Conservation (phyloP, 1,284 basidiomycete species). For the Somion occarium region DNA sequence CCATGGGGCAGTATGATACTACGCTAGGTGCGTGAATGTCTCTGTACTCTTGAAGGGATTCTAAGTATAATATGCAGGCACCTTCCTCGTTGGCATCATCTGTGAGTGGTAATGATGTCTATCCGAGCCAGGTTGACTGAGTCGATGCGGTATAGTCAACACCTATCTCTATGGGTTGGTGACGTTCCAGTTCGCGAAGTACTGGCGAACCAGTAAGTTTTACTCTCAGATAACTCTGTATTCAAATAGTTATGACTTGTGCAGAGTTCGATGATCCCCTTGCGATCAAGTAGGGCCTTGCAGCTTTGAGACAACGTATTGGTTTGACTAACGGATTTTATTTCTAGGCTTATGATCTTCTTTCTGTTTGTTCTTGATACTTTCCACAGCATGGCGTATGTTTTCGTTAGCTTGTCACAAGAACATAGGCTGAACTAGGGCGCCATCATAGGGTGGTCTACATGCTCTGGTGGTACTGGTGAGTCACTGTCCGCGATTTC, state of each 20-base stretch:
- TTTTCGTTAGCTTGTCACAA: not conserved
- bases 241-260: not conserved
- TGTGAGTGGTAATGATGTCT: constrained; percentile 8
- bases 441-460: not conserved
- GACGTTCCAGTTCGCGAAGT: constrained; percentile 42
- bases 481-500: not conserved
- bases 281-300: constrained; percentile 32
- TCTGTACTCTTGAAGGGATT: not conserved
- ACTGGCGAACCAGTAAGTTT: constrained; percentile 36
- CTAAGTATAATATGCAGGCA: constrained; percentile 3
- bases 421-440: not conserved
- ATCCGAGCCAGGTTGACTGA: not conserved
- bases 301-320: not conserved
- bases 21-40: constrained; percentile 5
- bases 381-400: constrained; percentile 24
- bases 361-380: constrained; percentile 41
- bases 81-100: constrained; percentile 13
- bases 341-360: constrained; percentile 31
- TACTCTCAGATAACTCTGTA: not conserved
- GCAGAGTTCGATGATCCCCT: constrained; percentile 41
- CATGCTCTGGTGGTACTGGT: constrained; percentile 1
- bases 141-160: constrained; percentile 32
- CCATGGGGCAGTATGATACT: constrained; percentile 12
- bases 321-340: not conserved
- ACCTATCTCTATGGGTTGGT: constrained; percentile 49